A percentile compares a stretch with the other conserved stretches of the same genome.
Conservation (phyloP, 345 rosid species). For the Stellera chamaejasme region DNA sequence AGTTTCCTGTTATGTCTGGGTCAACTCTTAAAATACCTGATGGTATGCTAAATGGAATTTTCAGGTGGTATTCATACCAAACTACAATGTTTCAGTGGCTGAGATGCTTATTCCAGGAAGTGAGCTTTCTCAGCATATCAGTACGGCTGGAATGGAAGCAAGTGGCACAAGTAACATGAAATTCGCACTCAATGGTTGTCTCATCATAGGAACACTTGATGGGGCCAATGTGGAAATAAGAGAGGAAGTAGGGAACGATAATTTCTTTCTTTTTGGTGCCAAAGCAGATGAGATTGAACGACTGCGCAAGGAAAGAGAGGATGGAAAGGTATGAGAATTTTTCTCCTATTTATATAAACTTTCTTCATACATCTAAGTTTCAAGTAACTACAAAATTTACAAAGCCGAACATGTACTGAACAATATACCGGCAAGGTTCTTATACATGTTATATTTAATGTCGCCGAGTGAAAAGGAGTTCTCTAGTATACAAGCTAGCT, state of each 20-base stretch:
- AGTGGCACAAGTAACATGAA: constrained; percentile 99
- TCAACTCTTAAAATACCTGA: no score
- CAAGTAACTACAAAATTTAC: no score
- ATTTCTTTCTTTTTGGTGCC: constrained; percentile 96
- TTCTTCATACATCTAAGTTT: background rate
- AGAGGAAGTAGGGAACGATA: constrained; percentile 80
- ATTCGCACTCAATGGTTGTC: constrained; percentile 92
- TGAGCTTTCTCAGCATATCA: constrained; percentile 93
- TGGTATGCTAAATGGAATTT: background rate
- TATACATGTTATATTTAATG: no score
- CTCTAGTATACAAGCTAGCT: no score
- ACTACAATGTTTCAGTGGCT: constrained; percentile 93
- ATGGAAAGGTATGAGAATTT: constrained; percentile 50
- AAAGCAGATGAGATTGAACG: constrained; percentile 78
- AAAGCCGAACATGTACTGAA: no score
- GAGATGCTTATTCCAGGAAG: constrained; percentile 97
- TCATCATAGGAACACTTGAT: constrained; percentile 90
- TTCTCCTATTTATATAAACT: background rate
- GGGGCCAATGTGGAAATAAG: constrained; percentile 99
- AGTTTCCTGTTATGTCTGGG: no score
- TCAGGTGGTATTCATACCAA: constrained; percentile 95
- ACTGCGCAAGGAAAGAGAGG: constrained; percentile 80
- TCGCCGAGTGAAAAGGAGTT: no score
- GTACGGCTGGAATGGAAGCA: constrained; percentile 99
- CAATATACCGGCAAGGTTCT: no score